Base-by-base conservation (phyloP, 139 green algal species). In the Edaphochlamys debaryana region DNA sequence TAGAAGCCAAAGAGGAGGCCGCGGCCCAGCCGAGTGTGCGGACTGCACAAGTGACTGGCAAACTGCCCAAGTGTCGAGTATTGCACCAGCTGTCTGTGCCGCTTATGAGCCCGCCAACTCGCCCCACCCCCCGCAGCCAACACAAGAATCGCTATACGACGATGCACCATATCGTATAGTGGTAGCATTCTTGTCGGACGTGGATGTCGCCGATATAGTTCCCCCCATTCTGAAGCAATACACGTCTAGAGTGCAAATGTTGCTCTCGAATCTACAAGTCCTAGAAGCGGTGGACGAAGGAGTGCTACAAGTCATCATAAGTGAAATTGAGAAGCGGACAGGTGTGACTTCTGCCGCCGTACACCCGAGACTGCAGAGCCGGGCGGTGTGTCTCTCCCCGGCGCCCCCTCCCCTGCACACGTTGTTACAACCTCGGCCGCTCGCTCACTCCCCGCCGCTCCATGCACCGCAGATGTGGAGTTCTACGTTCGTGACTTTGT, bases 401-500 rank as follows among this genome's bases (percentile, higher is more conserved):
- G 40, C 42, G 50, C 50, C 45, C 29, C 54, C 2, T 4, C 48
- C 27, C 38, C 67, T 3, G 19, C 38, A n/a, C n/a, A n/a, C n/a
- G n/a, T n/a, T n/a, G 38, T 41, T 60, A n/a, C 63, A 9, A 23
- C 29, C 2, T 41, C 38, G 17, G 30, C 25, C 40, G 20, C 32
- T 7, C 7, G 27, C 41, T 42, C 23, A 34, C 29, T 67, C n/a
- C 50, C 20, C 54, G 0, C 19, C 72, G 6, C 17, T 62, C 11
- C 69, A 11, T 2, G 38, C 22, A 41, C 20, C 15, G 11, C 60
- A 76, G 78, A 76, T 32, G 0, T 84, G 15, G 78, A 84, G 4
- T 77, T 84, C 30, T 4, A 77, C 9, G 66, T 84, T 19, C 66
- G 78, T 0, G 78, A 84, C 30, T 84, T 84, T 27, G 38, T 76